Conservation (phyloP, 2,329 filamentous ascomycete species). For the Graphilbum ipis-grandicollis region DNA sequence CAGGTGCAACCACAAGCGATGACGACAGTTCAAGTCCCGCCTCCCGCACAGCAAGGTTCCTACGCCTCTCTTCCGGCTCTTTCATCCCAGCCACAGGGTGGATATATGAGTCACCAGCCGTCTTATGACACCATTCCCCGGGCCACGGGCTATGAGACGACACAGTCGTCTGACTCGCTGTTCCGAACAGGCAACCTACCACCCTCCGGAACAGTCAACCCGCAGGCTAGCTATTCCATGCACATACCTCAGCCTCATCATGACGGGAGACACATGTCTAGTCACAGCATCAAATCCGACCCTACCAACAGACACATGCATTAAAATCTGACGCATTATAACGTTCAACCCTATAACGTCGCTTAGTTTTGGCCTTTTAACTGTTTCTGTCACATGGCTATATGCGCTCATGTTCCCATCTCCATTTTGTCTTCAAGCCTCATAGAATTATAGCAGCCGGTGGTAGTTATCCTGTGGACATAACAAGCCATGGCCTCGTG, state of each 20-base stretch:
- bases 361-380: no score
- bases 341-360: background rate
- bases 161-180: constrained; percentile 4
- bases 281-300: constrained; percentile 9
- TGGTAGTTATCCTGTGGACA: no score
- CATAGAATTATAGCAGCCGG: no score
- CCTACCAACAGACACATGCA: constrained; percentile 6
- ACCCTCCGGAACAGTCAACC: constrained; percentile 6
- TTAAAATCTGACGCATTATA: no score
- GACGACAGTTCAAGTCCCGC: background rate
- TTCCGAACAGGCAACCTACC: constrained; percentile 12
- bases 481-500: no score
- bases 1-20: background rate
- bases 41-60: constrained; percentile 8
- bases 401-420: no score
- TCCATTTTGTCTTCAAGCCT: no score
- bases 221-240: constrained; percentile 9
- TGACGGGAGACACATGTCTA: constrained; percentile 6
- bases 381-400: no score
- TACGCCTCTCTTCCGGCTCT: constrained; percentile 12
- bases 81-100: constrained; percentile 9
- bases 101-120: constrained; percentile 10
- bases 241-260: constrained; percentile 7
- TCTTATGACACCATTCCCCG: background rate
- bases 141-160: background rate